These are phyloP conservation scores for Plenodomus lindquistii DNA, from an alignment of 2,329 filamentous ascomycete genomes.

Conservation along the genomic window DNA sequence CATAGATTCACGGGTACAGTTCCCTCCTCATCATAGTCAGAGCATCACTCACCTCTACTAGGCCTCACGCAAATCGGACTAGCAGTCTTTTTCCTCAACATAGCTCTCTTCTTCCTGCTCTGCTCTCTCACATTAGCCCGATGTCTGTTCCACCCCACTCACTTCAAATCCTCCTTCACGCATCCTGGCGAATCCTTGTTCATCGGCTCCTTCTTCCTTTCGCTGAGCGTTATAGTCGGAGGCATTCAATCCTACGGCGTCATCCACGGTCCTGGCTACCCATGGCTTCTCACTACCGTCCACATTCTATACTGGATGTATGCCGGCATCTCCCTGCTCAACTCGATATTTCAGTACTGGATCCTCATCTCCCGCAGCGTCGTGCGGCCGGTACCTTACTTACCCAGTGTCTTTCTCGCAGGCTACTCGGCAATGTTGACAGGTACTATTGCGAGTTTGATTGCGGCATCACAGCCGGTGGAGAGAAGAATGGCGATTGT, in stretches of 20 bases:
- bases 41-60: conserved; percentile 14
- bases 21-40: background rate
- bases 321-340: conserved; percentile 38
- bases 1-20: conserved; percentile 41
- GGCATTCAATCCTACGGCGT: conserved; percentile 41
- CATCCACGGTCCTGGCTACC: conserved; percentile 32
- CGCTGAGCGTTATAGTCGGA: conserved; percentile 42
- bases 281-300: conserved; percentile 42
- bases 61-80: conserved; percentile 56
- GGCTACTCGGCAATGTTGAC: conserved; percentile 70
- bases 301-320: conserved; percentile 49
- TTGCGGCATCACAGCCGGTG: conserved; percentile 61
- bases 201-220: conserved; percentile 47
- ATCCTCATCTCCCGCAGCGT: conserved; percentile 63
- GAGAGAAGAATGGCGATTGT: conserved; percentile 62
- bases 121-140: conserved; percentile 38
- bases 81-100: conserved; percentile 54
- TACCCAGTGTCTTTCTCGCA: conserved; percentile 71
- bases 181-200: conserved; percentile 55
- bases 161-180: conserved; percentile 48
- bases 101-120: conserved; percentile 48
- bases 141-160: conserved; percentile 45
- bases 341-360: conserved; percentile 56
- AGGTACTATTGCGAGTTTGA: conserved; percentile 69
- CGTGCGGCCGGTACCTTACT: conserved; percentile 65